A percentile compares a stretch with the other conserved stretches of the same genome.
Evolutionary conservation across 2,329 filamentous ascomycete species (phyloP).

Genomic region (Chaetomiaceae sp.): DNA sequence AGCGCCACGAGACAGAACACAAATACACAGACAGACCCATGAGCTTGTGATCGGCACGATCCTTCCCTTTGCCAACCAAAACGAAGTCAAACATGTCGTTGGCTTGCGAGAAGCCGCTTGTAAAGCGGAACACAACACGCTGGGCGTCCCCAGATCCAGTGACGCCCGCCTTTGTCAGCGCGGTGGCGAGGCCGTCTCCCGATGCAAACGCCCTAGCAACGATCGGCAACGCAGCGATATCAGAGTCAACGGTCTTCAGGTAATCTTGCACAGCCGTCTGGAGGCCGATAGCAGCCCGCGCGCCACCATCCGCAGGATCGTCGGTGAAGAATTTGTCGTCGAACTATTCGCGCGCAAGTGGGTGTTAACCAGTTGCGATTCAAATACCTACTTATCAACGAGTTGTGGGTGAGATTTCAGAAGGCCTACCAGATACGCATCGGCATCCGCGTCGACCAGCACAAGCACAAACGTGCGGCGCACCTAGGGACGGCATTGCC

Average conservation of each 20-base stretch:
- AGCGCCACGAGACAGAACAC: neutral
- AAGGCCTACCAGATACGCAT: slow-evolving; percentile 14
- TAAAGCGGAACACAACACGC: slow-evolving; percentile 9
- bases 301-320: slow-evolving; percentile 10
- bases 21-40: slow-evolving; percentile 1
- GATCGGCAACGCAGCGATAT: slow-evolving; percentile 5
- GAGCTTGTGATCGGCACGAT: slow-evolving; percentile 16
- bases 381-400: too few species aligned
- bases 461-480: slow-evolving; percentile 12
- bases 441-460: slow-evolving; percentile 17
- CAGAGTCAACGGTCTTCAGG: slow-evolving; percentile 4
- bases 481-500: neutral
- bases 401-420: too few species aligned
- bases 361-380: too few species aligned
- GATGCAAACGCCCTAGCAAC: slow-evolving; percentile 15
- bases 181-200: slow-evolving; percentile 7
- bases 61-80: slow-evolving; percentile 16
- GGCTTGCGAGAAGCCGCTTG: slow-evolving; percentile 15
- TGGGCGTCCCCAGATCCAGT: neutral
- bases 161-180: slow-evolving; percentile 12
- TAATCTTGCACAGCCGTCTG: slow-evolving; percentile 7
- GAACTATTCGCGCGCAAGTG: too few species aligned
- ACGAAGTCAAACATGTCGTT: slow-evolving; percentile 17
- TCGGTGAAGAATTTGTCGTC: slow-evolving; percentile 12
- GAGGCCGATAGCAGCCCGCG: slow-evolving; percentile 11